Evolutionary conservation across 2,329 filamentous ascomycete genomes (phyloP).

Genomic region (Apiospora pterosperma): DNA sequence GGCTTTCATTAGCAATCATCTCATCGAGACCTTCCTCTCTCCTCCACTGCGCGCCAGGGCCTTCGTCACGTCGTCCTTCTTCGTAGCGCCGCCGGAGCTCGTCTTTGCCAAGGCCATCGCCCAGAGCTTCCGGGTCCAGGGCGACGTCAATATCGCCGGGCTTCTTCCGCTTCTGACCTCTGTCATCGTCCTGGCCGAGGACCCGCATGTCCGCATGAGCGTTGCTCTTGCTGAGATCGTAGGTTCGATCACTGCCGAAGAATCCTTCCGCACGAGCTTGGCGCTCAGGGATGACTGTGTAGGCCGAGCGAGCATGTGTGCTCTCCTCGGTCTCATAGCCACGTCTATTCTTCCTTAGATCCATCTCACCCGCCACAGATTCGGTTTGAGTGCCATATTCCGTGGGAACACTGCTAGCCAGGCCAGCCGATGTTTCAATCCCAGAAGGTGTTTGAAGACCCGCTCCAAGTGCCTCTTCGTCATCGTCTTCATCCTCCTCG

Average conservation of each 20-base stretch:
- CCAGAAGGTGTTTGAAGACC: conserved; percentile 74
- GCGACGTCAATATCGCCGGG: conserved; percentile 92
- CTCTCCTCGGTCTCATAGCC: conserved; percentile 86
- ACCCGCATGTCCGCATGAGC: conserved; percentile 56
- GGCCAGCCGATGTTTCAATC: conserved; percentile 75
- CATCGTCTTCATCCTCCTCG: conserved; percentile 64
- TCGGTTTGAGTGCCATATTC: conserved; percentile 70
- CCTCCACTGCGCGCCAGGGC: conserved; percentile 65
- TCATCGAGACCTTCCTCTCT: conserved; percentile 87
- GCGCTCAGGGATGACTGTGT: conserved; percentile 86
- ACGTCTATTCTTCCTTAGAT: conserved; percentile 80
- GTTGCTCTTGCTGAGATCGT: conserved; percentile 68
- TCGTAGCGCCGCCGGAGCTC: conserved; percentile 80
- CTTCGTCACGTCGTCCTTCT: conserved; percentile 62
- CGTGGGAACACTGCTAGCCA: conserved; percentile 75
- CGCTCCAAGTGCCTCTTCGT: conserved; percentile 57
- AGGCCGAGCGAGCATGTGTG: conserved; percentile 72
- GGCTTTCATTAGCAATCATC: conserved; percentile 91
- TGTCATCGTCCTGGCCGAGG: conserved; percentile 76
- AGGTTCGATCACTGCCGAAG: conserved; percentile 92
- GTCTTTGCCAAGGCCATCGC: conserved; percentile 80
- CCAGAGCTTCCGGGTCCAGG: conserved; percentile 79
- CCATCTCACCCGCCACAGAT: conserved; percentile 81
- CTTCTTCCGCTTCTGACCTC: conserved; percentile 81
- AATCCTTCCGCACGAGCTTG: conserved; percentile 85